A percentile compares a stretch with the other conserved stretches of the same genome.
Conservation (phyloP, 805 yeast species). For the Isabelozyma rhagii region DNA sequence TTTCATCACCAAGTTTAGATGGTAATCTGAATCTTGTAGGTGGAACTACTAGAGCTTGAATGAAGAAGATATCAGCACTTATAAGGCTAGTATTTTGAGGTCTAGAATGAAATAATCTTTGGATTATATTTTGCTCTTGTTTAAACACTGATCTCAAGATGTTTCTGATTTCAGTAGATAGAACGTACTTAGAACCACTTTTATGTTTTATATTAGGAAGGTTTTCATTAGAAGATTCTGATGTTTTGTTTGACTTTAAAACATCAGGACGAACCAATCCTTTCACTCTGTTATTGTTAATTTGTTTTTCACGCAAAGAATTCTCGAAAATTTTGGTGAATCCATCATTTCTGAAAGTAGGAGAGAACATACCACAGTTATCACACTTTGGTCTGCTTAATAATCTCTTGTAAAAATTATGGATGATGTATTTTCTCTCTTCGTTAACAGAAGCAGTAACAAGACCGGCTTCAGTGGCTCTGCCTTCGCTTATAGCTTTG, state of each 20-base stretch:
- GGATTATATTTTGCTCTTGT: conserved; percentile 65
- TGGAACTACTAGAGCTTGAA: conserved; percentile 87
- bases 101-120: conserved; percentile 76
- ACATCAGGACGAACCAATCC: conserved; percentile 74
- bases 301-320: conserved; percentile 77
- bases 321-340: conserved; percentile 88
- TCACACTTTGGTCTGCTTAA: conserved; percentile 85
- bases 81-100: conserved; percentile 53
- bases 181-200: conserved; percentile 78
- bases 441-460: conserved; percentile 83
- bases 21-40: conserved; percentile 96
- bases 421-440: conserved; percentile 74
- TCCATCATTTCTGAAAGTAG: conserved; percentile 93
- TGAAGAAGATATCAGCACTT: conserved; percentile 81
- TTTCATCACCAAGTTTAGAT: conserved; percentile 93
- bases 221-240: conserved; percentile 3
- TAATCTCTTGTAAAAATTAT: conserved; percentile 71
- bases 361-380: conserved; percentile 94
- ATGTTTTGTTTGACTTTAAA: conserved; percentile 34
- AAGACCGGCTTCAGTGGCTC: conserved; percentile 62
- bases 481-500: conserved; percentile 72
- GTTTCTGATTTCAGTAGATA: conserved; percentile 84
- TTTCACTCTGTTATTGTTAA: conserved; percentile 75
- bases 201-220: conserved; percentile 56
- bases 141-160: conserved; percentile 72